A percentile compares a stretch with the other conserved stretches of the same genome.
These are phyloP conservation scores for Quercus robur DNA, from an alignment of 306 rosid genomes.

Conservation along the genomic window DNA sequence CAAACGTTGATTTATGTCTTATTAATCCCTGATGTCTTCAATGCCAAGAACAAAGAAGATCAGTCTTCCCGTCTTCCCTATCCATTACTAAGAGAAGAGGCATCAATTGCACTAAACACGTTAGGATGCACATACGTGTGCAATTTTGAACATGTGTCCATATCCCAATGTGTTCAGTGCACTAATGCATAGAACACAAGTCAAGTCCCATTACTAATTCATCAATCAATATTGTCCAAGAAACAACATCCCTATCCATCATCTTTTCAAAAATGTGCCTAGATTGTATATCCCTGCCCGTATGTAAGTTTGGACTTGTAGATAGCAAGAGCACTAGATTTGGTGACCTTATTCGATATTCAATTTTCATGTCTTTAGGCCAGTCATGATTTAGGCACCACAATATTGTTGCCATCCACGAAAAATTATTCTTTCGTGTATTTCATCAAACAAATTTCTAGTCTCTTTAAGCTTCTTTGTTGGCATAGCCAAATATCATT, in stretches of 20 bases:
- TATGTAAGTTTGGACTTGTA: constrained; percentile 33
- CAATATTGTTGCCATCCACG: constrained; percentile 47
- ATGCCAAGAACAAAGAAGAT: constrained; percentile 35
- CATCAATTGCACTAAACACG: too few relatives aligned
- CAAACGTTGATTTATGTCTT: constrained; percentile 47
- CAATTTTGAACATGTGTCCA: too few relatives aligned
- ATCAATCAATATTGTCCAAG: constrained; percentile 71
- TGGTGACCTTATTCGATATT: constrained; percentile 46
- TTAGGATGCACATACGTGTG: too few relatives aligned
- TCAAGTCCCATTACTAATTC: constrained; percentile 1
- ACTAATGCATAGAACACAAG: too few relatives aligned
- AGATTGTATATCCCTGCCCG: constrained; percentile 49
- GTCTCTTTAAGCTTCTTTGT: constrained; percentile 23
- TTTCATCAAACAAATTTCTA: constrained; percentile 50
- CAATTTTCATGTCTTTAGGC: constrained; percentile 37
- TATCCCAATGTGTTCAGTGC: too few relatives aligned
- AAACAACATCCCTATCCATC: constrained; percentile 65
- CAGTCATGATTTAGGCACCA: constrained; percentile 41
- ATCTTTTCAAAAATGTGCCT: constrained; percentile 6
- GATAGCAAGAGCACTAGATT: constrained; percentile 51
- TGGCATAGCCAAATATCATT: constrained; percentile 52
- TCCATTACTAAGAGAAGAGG: too few relatives aligned
- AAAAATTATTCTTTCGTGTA: constrained; percentile 56
- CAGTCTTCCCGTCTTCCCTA: constrained; percentile 1
- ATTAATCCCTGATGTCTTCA: constrained; percentile 38